A percentile compares a stretch with the other conserved stretches of the same genome.
Evolutionary conservation across 2,329 filamentous ascomycete genomes (phyloP).

Genomic region (Coniochaeta hoffmannii): DNA sequence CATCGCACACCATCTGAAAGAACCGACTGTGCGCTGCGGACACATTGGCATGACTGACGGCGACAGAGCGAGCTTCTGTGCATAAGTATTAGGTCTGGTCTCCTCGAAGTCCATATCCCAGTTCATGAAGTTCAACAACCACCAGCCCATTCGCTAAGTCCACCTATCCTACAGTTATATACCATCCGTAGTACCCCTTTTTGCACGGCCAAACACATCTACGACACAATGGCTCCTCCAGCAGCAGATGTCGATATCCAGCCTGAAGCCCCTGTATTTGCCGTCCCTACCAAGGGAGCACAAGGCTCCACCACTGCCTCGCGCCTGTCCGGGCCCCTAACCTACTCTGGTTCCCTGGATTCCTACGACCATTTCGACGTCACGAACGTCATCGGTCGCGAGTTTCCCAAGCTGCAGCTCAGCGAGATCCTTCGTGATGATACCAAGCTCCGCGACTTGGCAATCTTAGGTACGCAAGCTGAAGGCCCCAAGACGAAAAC

Average conservation of each 20-base stretch:
- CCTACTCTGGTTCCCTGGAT: conserved; percentile 19
- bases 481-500: neutral
- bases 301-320: conserved; percentile 6
- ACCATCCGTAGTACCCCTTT: neutral
- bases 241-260: conserved; percentile 19
- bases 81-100: neutral
- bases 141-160: neutral
- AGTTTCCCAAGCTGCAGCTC: conserved; percentile 30
- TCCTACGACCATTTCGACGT: conserved; percentile 24
- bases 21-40: too few species aligned
- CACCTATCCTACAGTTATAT: neutral
- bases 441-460: conserved; percentile 19
- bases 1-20: neutral
- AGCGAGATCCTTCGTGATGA: conserved; percentile 20
- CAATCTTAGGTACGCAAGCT: conserved; percentile 16
- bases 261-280: conserved; percentile 5
- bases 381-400: conserved; percentile 30
- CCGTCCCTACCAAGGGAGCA: conserved; percentile 9
- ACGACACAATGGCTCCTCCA: conserved; percentile 17
- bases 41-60: too few species aligned
- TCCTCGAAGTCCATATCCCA: neutral
- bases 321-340: conserved; percentile 15
- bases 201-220: neutral
- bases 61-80: neutral
- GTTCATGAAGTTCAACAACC: neutral